Evolutionary conservation across 306 rosid genomes (phyloP).

Genomic region (Quercus glauca): DNA sequence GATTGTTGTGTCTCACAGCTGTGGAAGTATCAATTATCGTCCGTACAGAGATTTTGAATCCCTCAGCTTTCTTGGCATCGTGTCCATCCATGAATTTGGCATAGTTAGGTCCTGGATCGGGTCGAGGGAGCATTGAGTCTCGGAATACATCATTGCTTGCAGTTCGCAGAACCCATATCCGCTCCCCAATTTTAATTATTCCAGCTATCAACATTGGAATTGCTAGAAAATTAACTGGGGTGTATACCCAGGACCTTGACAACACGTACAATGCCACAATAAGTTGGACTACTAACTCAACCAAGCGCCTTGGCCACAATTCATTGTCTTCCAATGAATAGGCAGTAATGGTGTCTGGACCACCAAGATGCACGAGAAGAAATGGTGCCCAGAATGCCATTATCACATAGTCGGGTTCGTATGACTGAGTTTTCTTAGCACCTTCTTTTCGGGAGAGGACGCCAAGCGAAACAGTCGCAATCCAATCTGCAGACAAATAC

Average conservation of each 20-base stretch:
- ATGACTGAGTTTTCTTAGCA: too few species aligned
- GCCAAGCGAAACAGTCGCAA: constrained; percentile 15
- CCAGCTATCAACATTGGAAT: constrained; percentile 7
- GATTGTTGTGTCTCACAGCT: too few species aligned
- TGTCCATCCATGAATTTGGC: too few species aligned
- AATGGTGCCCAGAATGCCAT: constrained; percentile 8
- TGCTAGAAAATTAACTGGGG: not conserved
- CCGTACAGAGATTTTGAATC: too few species aligned
- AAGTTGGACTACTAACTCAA: not conserved
- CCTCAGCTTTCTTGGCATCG: too few species aligned
- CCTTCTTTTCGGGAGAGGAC: too few species aligned
- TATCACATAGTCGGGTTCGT: not conserved
- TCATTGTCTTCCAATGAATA: constrained; percentile 17
- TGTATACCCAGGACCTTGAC: not conserved
- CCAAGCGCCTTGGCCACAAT: constrained; percentile 2
- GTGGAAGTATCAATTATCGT: too few species aligned
- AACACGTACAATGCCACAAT: not conserved
- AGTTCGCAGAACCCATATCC: not conserved
- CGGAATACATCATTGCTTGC: not conserved
- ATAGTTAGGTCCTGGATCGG: too few species aligned
- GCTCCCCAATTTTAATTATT: constrained; percentile 10
- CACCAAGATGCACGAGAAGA: constrained; percentile 9
- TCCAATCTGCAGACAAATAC: constrained; percentile 19
- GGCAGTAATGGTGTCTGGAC: constrained; percentile 14
- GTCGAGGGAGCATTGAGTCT: too few species aligned